Percentiles rank a stretch among this genome's conserved stretches.
phyloP scores from a whole-genome alignment of 1,284 basidiomycete genomes.

The Mycosarcoma mackinlayi region DNA sequence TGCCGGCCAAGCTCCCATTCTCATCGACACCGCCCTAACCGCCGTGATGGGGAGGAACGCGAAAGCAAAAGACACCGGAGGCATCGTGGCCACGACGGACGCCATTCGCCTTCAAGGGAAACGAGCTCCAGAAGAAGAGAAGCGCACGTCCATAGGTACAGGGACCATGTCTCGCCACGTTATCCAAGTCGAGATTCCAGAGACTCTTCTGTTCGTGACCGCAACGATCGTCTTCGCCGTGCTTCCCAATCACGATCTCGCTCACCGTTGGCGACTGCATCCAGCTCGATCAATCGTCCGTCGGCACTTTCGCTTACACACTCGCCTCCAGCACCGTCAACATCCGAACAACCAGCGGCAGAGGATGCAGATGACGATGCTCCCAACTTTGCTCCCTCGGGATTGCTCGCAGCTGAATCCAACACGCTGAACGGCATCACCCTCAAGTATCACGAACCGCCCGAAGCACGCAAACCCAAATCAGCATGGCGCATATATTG shows the following conservation, averaged over 20 bases:
- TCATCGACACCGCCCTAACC: constrained; percentile 8
- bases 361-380: constrained; percentile 66
- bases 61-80: constrained; percentile 8
- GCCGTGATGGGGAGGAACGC: too few relatives aligned
- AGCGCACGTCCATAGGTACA: not conserved
- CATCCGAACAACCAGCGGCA: not conserved
- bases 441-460: constrained; percentile 98
- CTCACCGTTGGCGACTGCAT: constrained; percentile 6
- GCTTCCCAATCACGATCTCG: constrained; percentile 13
- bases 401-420: constrained; percentile 84
- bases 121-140: not conserved
- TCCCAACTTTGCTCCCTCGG: constrained; percentile 88
- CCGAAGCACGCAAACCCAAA: constrained; percentile 91
- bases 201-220: constrained; percentile 9
- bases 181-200: constrained; percentile 3
- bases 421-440: constrained; percentile 81
- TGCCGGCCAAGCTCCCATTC: constrained; percentile 8
- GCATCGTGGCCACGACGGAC: constrained; percentile 5
- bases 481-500: constrained; percentile 94
- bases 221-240: not conserved
- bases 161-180: not conserved
- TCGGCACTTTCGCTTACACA: not conserved
- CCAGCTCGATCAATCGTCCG: not conserved
- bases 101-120: not conserved
- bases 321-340: not conserved